Base-by-base conservation (phyloP, 352 stramenopile species). In the Salisapilia sapeloensis region DNA sequence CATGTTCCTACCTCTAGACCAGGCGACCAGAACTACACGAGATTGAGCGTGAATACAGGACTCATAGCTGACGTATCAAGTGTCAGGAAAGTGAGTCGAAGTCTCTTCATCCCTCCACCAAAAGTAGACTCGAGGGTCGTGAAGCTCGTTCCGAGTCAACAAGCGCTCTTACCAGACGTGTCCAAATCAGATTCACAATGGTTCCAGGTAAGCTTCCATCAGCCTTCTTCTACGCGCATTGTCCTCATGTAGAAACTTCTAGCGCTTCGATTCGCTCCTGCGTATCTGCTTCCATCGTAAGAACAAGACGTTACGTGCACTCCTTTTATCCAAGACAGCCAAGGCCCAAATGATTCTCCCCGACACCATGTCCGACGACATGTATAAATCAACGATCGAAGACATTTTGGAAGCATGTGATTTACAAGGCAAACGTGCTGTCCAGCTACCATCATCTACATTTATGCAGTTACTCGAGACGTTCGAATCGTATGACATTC, bases 71-170 rank as follows among this genome's bases (percentile, higher is more conserved):
- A 87, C 33, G 64, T 85, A 9, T 47, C 42, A 27, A 72, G 60
- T 3, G 48, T 89, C 21, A 52, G 71, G 1, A 54, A 61, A 15
- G 76, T 89, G 18, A 48, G 62, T 2, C 53, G 56, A 20, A 30
- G 60, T 7, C 54, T 77, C 18, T 92, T 92, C 30, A 36, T 82
- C 8, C 76, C 76, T 2, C 72, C 72, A 5, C 76, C 76, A 1
- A 85, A 89, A 38, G 72, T 89, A 12, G 66, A 89, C 40, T 89
- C 72, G 32, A 55, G 72, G 16, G 72, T 85, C 18, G 82, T 89
- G 41, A 83, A 83, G 41, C 46, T 76, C 25, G 46, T 45, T 15
- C 65, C 65, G 25, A 40, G 38, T 7, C 36, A 40, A 21, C 35
- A 38, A 15, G 15, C 22, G 24, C 30, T 53, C 29, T 30, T 60